These are phyloP conservation scores for Fusarium pseudocircinatum DNA, from an alignment of 2,329 filamentous ascomycete species.

Conservation along the genomic window DNA sequence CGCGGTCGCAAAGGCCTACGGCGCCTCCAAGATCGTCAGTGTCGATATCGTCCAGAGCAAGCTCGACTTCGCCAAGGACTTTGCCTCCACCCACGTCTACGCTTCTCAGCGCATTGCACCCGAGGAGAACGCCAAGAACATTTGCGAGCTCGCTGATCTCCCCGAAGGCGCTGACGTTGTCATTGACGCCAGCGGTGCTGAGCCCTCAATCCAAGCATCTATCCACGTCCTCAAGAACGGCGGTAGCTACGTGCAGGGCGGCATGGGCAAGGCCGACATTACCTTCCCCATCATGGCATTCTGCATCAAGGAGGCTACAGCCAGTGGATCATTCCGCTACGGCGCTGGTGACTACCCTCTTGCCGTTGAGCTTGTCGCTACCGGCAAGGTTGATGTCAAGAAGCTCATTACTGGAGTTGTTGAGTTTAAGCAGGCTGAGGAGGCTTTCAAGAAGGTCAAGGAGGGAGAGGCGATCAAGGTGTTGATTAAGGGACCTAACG, in stretches of 20 bases:
- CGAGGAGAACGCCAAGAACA: conserved; percentile 76
- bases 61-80: conserved; percentile 79
- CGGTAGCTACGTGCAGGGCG: conserved; percentile 84
- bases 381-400: conserved; percentile 82
- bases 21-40: conserved; percentile 84
- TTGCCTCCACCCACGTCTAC: conserved; percentile 78
- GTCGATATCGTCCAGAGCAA: conserved; percentile 87
- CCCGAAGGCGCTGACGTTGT: conserved; percentile 77
- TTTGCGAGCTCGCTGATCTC: conserved; percentile 72
- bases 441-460: conserved; percentile 88
- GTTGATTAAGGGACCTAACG: conserved; percentile 72
- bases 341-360: conserved; percentile 87
- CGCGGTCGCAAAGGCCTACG: conserved; percentile 84
- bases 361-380: conserved; percentile 79
- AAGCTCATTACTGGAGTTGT: conserved; percentile 82
- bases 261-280: conserved; percentile 90
- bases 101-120: conserved; percentile 69
- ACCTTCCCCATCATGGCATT: conserved; percentile 91
- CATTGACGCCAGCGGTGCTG: conserved; percentile 83
- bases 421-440: conserved; percentile 81
- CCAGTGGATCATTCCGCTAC: conserved; percentile 91
- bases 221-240: conserved; percentile 77
- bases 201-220: conserved; percentile 79
- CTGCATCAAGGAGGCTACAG: conserved; percentile 88
- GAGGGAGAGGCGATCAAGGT: conserved; percentile 81